Base-by-base conservation (phyloP, 768 basidiomycete species). In the Boletales sp. region DNA sequence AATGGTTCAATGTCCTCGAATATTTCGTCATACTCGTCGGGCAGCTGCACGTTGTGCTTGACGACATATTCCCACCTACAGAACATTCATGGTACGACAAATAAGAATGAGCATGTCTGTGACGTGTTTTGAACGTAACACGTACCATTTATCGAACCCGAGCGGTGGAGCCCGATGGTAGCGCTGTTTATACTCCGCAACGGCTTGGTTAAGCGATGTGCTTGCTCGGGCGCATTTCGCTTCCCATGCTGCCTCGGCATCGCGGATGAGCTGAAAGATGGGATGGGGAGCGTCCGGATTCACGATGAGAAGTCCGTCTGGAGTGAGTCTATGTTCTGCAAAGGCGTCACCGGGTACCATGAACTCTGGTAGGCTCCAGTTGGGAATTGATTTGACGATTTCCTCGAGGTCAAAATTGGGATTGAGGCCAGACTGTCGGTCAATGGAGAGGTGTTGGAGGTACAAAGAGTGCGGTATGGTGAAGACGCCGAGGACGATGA, bases 11-110 rank as follows among this genome's bases (percentile, higher is more conserved):
- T 50, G 45, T 74, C 66, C 6, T 60, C 53, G 47, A 64, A 56
- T 43, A 77, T 76, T 51, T 74, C 73, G 57, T 77, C 75, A 41
- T 78, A 77, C 48, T 77, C 75, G 53, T 77, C 77, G 15, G 69
- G 71, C 2, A 77, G 63, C 41, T 67, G 70, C 3, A 77, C 67
- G 21, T 67, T 54, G 53, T 78, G 54, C 44, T 56, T 55, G n/a
- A 65, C 61, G 7, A 70, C 71, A 49, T 73, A 78, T 18, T 65
- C 54, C 75, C 74, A 77, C 74, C 74, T 68, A 15, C 15, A n/a
- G n/a, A 15, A 1, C 18, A 30, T n/a, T 7, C 28, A 4, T 3
- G n/a, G n/a, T n/a, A n/a, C 13, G 14, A 7, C 7, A n/a, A n/a
- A n/a, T 2, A 11, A 3, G 4, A 14, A 10, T 10, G 9, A 12